Percentiles rank a stretch among this genome's conserved stretches.
These are phyloP conservation scores for Yamadazyma spencermartinsiae DNA, from an alignment of 1,139 yeast genomes.

Conservation along the genomic window DNA sequence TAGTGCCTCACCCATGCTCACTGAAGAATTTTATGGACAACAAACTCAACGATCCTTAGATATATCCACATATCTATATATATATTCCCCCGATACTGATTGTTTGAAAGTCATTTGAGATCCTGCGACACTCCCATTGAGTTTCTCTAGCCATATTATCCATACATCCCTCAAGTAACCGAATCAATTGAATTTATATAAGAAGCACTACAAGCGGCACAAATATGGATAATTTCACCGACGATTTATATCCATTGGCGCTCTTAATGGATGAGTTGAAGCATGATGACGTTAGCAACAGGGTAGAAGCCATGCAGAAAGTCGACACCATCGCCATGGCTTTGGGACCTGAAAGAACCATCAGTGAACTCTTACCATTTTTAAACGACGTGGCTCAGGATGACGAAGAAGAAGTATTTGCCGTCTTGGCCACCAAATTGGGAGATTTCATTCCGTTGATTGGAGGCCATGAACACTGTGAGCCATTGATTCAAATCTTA, in stretches of 20 bases:
- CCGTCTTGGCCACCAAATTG: slow-evolving; percentile 87
- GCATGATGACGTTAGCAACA: slow-evolving; percentile 88
- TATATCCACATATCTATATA: slow-evolving; percentile 3
- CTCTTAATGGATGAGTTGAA: slow-evolving; percentile 94
- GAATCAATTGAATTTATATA: too few species aligned
- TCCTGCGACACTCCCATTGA: too few species aligned
- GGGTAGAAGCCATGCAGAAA: slow-evolving; percentile 94
- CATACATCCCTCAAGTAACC: too few species aligned
- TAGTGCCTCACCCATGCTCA: slow-evolving; percentile 1
- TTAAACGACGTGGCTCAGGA: slow-evolving; percentile 88
- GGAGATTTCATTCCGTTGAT: slow-evolving; percentile 83
- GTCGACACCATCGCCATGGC: slow-evolving; percentile 94
- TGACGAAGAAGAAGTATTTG: slow-evolving; percentile 97
- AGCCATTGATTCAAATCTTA: slow-evolving; percentile 78
- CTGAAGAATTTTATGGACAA: slow-evolving; percentile 1
- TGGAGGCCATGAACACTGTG: slow-evolving; percentile 82
- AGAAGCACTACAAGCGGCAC: neutral
- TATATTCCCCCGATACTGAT: neutral
- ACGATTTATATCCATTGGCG: slow-evolving; percentile 92
- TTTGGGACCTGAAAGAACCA: slow-evolving; percentile 89
- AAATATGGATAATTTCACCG: slow-evolving; percentile 41
- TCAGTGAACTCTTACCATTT: slow-evolving; percentile 87
- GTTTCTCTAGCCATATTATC: too few species aligned
- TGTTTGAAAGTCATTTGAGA: neutral
- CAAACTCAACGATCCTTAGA: slow-evolving; percentile 13